These are phyloP conservation scores for Leccinellum luteum DNA, from an alignment of 768 basidiomycete species.

Conservation along the genomic window DNA sequence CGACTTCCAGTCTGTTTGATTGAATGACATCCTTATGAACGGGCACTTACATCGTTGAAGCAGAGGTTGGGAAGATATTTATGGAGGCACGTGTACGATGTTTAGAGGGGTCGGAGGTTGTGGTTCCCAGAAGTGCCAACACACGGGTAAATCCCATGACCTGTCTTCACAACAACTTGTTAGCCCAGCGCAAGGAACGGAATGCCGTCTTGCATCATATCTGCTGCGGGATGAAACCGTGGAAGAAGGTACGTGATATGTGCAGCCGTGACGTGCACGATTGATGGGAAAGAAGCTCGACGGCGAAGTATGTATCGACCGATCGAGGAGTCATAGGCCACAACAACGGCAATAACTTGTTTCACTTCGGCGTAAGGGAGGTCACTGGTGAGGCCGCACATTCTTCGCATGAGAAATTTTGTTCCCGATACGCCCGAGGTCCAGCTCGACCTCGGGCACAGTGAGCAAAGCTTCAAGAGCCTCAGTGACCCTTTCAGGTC, in stretches of 20 bases:
- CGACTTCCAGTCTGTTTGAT: not conserved
- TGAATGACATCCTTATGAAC: not conserved
- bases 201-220: not conserved
- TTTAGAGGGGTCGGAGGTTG: not conserved
- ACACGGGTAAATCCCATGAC: not conserved
- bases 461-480: not conserved
- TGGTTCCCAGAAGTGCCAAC: slow-evolving; percentile 8
- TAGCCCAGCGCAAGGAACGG: not conserved
- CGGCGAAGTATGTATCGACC: not conserved
- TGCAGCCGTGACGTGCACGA: not conserved
- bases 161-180: not conserved
- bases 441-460: not conserved
- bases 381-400: too few species aligned
- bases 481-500: not conserved
- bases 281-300: not conserved
- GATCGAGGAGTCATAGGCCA: not conserved
- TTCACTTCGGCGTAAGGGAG: not conserved
- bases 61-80: not conserved
- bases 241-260: too few species aligned
- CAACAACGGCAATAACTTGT: not conserved
- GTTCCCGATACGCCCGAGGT: not conserved
- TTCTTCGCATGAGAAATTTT: not conserved
- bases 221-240: not conserved
- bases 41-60: not conserved
- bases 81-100: not conserved